Base-by-base conservation (phyloP, 352 stramenopile genomes). In the Pythium insidiosum region DNA sequence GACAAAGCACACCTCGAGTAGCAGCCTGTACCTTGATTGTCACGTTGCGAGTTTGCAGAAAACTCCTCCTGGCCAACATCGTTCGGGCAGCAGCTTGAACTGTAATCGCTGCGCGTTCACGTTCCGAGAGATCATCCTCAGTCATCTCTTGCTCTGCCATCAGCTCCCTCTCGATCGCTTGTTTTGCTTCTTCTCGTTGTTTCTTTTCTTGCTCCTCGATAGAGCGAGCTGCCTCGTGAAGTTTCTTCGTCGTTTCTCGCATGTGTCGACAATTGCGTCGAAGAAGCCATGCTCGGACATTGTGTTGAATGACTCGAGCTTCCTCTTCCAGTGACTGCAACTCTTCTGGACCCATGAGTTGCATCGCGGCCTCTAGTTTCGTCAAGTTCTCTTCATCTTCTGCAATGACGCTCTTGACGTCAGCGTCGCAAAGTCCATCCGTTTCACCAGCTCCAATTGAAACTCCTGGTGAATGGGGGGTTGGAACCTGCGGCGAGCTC, bases 241-340 rank as follows among this genome's bases (percentile, higher is more conserved):
- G 56, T 23, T 73, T 66, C 41, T 84, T 84, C 23, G 85, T 92
- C 18, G 85, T 84, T 40, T 95, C 83, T 16, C 83, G 74, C 74
- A 95, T 89, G 43, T 84, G 87, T 20, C 76, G 77, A 49, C 84
- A 95, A 50, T 94, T 95, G 21, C 84, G 76, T 18, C 84, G 82
- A 16, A 95, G 66, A 25, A 96, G 43, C 87, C 87, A 96, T 6
- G 68, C 68, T 0, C 81, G 74, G 16, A 95, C 79, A 37, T 94
- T 94, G 42, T 84, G 67, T 52, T 95, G 82, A 25, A 96, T 70
- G 13, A 94, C 67, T 26, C 65, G 81, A 16, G 84, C 83, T 52
- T 96, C 86, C 25, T 92, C 81, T 56, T 95, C 82, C 9, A 96
- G 58, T 6, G 73, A 88, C 36, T 88, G 61, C 18, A 68, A 67